A percentile compares a stretch with the other conserved stretches of the same genome.
Evolutionary conservation across 169 alveolate genomes (phyloP).

Genomic region (Eimeria zaria): DNA sequence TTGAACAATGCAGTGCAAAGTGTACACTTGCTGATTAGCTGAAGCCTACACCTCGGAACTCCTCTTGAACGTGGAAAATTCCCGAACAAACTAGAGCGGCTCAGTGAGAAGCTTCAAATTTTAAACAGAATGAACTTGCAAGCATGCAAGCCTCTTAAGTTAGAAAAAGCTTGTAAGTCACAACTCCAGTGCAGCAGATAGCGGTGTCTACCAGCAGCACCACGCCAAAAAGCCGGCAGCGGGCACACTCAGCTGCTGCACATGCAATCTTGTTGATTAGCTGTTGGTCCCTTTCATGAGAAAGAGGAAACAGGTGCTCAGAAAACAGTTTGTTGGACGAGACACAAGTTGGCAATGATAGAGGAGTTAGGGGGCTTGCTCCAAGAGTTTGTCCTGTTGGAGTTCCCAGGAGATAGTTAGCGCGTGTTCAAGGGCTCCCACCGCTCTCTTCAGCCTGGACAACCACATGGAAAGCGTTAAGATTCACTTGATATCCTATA

Average conservation of each 20-base stretch:
- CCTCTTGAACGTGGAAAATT: neutral
- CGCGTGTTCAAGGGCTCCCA: conserved; percentile 77
- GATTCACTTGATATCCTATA: neutral
- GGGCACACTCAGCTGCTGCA: neutral
- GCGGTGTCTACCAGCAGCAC: neutral
- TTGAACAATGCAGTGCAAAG: neutral
- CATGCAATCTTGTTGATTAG: neutral
- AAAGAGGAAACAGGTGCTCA: neutral
- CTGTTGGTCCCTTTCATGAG: neutral
- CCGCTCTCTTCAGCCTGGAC: conserved; percentile 68
- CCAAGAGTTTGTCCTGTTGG: conserved; percentile 11
- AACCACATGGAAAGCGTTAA: neutral
- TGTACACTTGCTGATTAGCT: neutral
- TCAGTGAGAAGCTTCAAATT: neutral
- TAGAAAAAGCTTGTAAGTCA: neutral
- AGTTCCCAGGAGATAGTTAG: conserved; percentile 27
- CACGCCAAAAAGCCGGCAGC: neutral
- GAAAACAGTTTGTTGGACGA: neutral
- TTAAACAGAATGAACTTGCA: neutral
- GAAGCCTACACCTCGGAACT: neutral
- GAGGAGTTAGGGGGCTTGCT: neutral
- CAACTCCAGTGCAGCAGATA: neutral
- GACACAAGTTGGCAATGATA: neutral
- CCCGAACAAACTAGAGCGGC: neutral
- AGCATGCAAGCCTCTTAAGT: neutral